These are phyloP conservation scores for Leishmania amazonensis DNA, from an alignment of 208 protist species.

Conservation along the genomic window DNA sequence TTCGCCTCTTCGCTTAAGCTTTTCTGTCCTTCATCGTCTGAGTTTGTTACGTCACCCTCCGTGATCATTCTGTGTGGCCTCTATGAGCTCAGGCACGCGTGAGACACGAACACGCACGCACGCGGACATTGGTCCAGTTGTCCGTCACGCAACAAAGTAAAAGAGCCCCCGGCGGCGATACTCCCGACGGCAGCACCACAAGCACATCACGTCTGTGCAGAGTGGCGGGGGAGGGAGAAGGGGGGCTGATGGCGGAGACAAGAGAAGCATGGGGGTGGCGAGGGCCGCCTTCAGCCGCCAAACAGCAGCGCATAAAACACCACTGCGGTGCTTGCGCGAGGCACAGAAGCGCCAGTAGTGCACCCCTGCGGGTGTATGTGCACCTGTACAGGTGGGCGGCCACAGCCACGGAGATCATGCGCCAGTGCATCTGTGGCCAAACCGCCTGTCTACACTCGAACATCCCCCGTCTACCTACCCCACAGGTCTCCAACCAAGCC, in stretches of 20 bases:
- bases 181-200: neutral
- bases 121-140: neutral
- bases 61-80: neutral
- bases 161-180: neutral
- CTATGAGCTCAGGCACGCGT: conserved; percentile 1
- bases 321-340: neutral
- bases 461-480: neutral
- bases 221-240: too few relatives aligned
- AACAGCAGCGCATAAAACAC: neutral
- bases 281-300: neutral
- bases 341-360: neutral
- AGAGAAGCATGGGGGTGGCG: neutral
- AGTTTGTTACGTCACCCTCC: neutral
- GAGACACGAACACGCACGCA: neutral
- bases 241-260: neutral
- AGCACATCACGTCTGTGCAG: neutral
- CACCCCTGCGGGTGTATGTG: neutral
- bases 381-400: neutral
- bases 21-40: neutral
- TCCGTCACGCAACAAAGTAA: neutral
- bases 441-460: neutral
- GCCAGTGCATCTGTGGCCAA: neutral
- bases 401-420: neutral
- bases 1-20: too few relatives aligned
- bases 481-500: neutral